Conservation (phyloP, 2,329 filamentous ascomycete species). For the Epichloe aotearoae region DNA sequence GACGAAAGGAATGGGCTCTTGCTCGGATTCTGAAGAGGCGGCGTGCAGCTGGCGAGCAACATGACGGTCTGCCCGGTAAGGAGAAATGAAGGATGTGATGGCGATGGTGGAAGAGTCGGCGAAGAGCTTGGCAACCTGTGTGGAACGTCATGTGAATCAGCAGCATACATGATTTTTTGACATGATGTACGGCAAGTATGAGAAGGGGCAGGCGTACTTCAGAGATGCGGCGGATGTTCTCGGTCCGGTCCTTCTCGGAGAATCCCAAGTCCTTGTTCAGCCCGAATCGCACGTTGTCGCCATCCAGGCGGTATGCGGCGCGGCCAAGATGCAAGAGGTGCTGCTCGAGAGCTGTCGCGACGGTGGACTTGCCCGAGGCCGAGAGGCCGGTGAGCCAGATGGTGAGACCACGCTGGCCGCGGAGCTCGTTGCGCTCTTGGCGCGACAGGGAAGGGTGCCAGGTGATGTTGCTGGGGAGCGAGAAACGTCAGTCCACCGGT, state of each 20-base stretch:
- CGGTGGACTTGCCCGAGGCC: slow-evolving; percentile 92
- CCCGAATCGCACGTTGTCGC: slow-evolving; percentile 96
- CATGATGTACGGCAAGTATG: not conserved
- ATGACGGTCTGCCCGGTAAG: slow-evolving; percentile 77
- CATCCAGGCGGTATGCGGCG: slow-evolving; percentile 84
- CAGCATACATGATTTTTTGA: not conserved
- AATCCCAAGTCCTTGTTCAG: slow-evolving; percentile 97
- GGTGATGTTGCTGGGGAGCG: slow-evolving; percentile 61
- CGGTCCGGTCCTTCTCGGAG: slow-evolving; percentile 81
- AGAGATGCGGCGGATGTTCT: slow-evolving; percentile 94
- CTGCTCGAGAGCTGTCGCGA: slow-evolving; percentile 93
- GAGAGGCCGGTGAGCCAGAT: slow-evolving; percentile 97
- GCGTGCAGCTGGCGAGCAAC: slow-evolving; percentile 71
- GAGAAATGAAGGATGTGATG: slow-evolving; percentile 93
- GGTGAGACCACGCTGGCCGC: slow-evolving; percentile 80
- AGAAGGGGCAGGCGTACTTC: slow-evolving; percentile 36
- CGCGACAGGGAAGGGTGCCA: slow-evolving; percentile 77
- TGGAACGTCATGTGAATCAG: not conserved
- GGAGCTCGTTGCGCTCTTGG: slow-evolving; percentile 58
- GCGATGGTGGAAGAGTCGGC: slow-evolving; percentile 79
- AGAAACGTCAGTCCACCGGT: not conserved
- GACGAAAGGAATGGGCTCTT: slow-evolving; percentile 71
- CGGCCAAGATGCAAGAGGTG: slow-evolving; percentile 79
- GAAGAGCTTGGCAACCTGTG: slow-evolving; percentile 82
- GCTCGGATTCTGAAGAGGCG: slow-evolving; percentile 34